A percentile compares a stretch with the other conserved stretches of the same genome.
Evolutionary conservation across 2,329 filamentous ascomycete species (phyloP).

Genomic region (Xylariales sp.): DNA sequence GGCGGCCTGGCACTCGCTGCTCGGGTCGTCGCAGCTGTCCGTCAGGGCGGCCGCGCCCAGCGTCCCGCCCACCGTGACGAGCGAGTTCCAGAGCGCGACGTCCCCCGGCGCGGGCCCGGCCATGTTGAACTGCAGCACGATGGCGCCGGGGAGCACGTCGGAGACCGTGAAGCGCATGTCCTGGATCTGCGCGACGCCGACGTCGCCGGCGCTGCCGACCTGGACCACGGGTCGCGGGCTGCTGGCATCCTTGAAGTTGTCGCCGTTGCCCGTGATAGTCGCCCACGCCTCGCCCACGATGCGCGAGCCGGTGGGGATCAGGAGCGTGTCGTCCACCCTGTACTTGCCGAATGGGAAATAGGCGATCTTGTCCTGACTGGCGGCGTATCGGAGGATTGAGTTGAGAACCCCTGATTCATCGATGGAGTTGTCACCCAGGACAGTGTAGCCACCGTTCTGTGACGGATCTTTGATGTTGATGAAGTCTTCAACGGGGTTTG

Average conservation of each 20-base stretch:
- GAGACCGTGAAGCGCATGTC: slow-evolving; percentile 62
- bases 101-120: slow-evolving; percentile 27
- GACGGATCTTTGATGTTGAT: slow-evolving; percentile 37
- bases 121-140: slow-evolving; percentile 47
- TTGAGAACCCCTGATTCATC: slow-evolving; percentile 35
- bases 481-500: slow-evolving; percentile 26
- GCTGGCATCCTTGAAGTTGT: slow-evolving; percentile 42
- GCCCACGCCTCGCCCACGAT: slow-evolving; percentile 51
- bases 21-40: slow-evolving; percentile 21
- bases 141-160: slow-evolving; percentile 55
- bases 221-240: slow-evolving; percentile 54
- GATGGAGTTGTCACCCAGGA: slow-evolving; percentile 31
- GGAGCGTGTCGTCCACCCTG: slow-evolving; percentile 44
- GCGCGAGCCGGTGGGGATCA: slow-evolving; percentile 41
- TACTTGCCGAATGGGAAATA: slow-evolving; percentile 55
- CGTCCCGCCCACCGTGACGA: slow-evolving; percentile 32
- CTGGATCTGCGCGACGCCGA: slow-evolving; percentile 57
- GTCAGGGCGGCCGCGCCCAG: slow-evolving; percentile 24
- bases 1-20: slow-evolving; percentile 37
- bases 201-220: slow-evolving; percentile 53
- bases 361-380: slow-evolving; percentile 36
- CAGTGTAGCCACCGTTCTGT: slow-evolving; percentile 29
- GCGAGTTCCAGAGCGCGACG: slow-evolving; percentile 29
- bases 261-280: slow-evolving; percentile 47
- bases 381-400: slow-evolving; percentile 30